Evolutionary conservation across 106 monocot species (phyloP).

Genomic region (Cymbidium sinense): DNA sequence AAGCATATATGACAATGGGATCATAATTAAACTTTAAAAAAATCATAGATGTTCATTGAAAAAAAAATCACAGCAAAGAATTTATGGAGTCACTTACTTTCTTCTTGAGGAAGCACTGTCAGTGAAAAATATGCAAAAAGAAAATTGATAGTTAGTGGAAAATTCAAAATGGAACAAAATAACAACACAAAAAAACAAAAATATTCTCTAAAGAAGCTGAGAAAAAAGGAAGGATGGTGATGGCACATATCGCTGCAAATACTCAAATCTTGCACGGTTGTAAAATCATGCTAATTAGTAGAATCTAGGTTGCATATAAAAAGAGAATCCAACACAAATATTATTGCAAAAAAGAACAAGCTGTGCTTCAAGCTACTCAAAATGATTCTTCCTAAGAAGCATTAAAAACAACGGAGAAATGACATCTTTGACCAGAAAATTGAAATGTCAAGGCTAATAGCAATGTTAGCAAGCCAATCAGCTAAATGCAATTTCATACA

Average conservation of each 20-base stretch:
- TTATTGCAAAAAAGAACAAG: background rate
- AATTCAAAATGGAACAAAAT: background rate
- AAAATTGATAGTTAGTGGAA: background rate
- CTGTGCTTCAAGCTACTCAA: background rate
- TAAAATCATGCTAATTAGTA: background rate
- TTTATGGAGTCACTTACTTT: conserved; percentile 59
- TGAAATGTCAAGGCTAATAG: background rate
- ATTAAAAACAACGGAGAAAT: background rate
- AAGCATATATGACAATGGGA: background rate
- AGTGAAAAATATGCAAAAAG: conserved; percentile 27
- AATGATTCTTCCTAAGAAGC: background rate
- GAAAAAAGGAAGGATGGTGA: conserved; percentile 1
- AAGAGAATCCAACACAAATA: background rate
- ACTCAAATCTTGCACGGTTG: background rate
- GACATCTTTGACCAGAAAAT: background rate
- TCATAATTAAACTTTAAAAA: background rate
- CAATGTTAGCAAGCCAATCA: background rate
- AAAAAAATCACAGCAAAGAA: background rate
- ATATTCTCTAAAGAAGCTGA: background rate
- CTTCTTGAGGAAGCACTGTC: conserved; percentile 93
- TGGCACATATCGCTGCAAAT: background rate
- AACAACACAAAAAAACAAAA: background rate
- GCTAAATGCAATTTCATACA: background rate
- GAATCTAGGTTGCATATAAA: background rate
- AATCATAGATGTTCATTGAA: background rate